phyloP scores from a whole-genome alignment of 75 land plant genomes.

The Pinus tabuliformis region DNA sequence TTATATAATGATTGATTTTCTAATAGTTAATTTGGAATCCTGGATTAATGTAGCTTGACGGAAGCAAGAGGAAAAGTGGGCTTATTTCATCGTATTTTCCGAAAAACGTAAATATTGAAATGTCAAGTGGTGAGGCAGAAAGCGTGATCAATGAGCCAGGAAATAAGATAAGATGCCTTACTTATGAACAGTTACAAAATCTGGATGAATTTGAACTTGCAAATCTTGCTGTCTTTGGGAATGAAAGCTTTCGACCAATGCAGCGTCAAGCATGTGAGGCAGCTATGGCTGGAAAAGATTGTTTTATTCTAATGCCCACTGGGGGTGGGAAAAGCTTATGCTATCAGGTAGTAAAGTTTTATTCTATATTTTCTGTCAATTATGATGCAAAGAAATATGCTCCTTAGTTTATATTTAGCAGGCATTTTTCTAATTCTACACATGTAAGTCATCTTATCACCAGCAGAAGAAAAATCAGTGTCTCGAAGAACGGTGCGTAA shows the following conservation, averaged over 20 bases:
- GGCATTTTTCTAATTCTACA: not conserved
- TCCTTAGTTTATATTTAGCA: not conserved
- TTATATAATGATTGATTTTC: not conserved
- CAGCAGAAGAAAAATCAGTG: not conserved
- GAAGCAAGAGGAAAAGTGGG: not conserved
- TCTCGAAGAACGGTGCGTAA: not conserved
- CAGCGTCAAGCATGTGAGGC: slow-evolving; percentile 77
- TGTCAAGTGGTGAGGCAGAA: not conserved
- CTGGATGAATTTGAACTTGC: slow-evolving; percentile 79
- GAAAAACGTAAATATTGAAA: not conserved
- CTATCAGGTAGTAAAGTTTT: slow-evolving; percentile 57
- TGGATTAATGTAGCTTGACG: slow-evolving; percentile 1
- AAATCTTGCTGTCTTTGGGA: slow-evolving; percentile 78
- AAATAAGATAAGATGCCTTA: slow-evolving; percentile 16
- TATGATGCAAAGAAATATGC: not conserved
- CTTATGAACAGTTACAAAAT: slow-evolving; percentile 49
- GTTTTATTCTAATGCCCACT: slow-evolving; percentile 88
- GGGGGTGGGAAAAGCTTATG: slow-evolving; percentile 93
- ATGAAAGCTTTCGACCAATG: slow-evolving; percentile 56
- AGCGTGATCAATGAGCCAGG: not conserved
- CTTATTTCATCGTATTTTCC: not conserved
- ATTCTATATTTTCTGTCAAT: not conserved
- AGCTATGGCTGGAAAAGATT: slow-evolving; percentile 55
- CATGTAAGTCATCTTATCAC: not conserved
- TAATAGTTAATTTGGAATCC: not conserved